These are phyloP conservation scores for Colletotrichum caudatum DNA, from an alignment of 2,329 filamentous ascomycete genomes.

Conservation along the genomic window DNA sequence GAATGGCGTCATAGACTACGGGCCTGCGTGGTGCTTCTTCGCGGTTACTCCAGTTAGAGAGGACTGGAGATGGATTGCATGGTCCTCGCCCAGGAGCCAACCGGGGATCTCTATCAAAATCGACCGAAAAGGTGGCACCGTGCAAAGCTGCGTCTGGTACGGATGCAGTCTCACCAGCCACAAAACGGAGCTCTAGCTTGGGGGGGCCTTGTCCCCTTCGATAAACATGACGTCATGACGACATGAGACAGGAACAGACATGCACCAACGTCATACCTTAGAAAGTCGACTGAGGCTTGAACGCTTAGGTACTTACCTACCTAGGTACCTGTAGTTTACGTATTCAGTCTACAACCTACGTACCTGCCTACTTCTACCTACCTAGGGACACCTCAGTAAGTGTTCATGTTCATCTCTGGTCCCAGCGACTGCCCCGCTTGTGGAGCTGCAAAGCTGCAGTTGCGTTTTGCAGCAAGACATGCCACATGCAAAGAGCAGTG, in stretches of 20 bases:
- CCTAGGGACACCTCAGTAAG: no score
- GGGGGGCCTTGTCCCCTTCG: not conserved
- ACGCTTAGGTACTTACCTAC: not conserved
- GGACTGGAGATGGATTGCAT: conserved; percentile 5
- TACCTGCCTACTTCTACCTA: no score
- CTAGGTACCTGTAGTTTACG: no score
- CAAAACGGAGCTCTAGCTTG: conserved; percentile 29
- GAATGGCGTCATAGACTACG: conserved; percentile 41
- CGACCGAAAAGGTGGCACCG: conserved; percentile 22
- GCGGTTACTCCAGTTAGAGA: conserved; percentile 16
- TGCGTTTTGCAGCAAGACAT: conserved; percentile 30
- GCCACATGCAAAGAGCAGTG: conserved; percentile 29
- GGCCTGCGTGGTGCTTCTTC: conserved; percentile 16
- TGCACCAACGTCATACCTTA: conserved; percentile 33
- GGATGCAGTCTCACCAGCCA: conserved; percentile 33
- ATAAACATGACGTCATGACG: conserved; percentile 29
- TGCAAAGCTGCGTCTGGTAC: conserved; percentile 24
- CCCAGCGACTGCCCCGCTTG: not conserved
- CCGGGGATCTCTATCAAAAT: conserved; percentile 29
- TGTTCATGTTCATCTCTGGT: not conserved
- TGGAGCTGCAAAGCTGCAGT: conserved; percentile 1
- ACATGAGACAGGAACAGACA: conserved; percentile 23
- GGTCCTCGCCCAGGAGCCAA: conserved; percentile 19
- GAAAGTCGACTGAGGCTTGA: conserved; percentile 14
- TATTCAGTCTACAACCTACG: no score